Evolutionary conservation across 331 rosid species (phyloP).

Genomic region (Dryas integrifolia): DNA sequence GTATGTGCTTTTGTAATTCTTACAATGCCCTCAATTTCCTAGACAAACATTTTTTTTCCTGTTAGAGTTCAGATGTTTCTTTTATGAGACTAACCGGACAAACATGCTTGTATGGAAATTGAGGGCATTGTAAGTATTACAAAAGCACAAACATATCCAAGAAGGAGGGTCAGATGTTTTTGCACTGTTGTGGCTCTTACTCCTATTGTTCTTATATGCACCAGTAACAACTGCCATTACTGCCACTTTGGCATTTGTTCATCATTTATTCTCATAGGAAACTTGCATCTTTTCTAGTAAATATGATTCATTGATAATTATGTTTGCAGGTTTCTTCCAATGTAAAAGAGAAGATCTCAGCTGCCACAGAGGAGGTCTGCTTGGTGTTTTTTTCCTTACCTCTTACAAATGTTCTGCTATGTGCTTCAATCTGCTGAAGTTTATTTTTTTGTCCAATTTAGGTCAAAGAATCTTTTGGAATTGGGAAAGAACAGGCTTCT

Average conservation of each 20-base stretch:
- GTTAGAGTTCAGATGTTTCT: background rate
- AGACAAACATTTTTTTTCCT: background rate
- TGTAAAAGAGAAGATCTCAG: conserved; percentile 77
- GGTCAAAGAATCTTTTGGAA: conserved; percentile 78
- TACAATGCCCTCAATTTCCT: background rate
- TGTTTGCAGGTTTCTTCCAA: conserved; percentile 64
- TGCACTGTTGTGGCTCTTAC: background rate
- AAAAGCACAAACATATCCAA: too few species aligned
- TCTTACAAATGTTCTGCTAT: conserved; percentile 6
- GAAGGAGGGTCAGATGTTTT: too few species aligned
- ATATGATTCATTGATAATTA: conserved; percentile 5
- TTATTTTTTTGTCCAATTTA: conserved; percentile 24
- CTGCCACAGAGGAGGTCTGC: conserved; percentile 85
- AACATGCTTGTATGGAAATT: too few species aligned
- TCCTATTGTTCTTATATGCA: background rate
- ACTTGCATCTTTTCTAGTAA: background rate
- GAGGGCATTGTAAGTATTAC: too few species aligned
- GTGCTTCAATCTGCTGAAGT: conserved; percentile 17
- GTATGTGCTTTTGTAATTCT: background rate
- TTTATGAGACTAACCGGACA: too few species aligned
- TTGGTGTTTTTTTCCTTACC: conserved; percentile 9
- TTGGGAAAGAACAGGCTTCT: conserved; percentile 57
- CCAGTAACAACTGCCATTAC: background rate
- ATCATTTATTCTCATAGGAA: background rate
- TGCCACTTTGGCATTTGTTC: background rate